phyloP scores from a whole-genome alignment of 169 alveolate species.

The Plasmodium chabaudi region DNA sequence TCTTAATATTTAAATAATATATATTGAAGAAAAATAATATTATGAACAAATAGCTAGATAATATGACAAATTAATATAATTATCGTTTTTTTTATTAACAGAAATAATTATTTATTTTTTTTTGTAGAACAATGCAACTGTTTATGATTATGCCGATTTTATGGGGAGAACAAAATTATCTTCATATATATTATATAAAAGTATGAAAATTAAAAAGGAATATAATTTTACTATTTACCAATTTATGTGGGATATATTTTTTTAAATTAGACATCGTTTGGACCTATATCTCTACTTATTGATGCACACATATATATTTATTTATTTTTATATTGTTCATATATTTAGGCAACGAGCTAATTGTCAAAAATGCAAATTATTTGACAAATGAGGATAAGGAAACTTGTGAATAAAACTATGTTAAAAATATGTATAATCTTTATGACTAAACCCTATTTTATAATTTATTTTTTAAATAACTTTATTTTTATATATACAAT shows the following conservation, averaged over 20 bases:
- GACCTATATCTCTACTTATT: too few species aligned
- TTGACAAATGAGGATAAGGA: conserved; percentile 2
- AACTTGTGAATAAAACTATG: background rate
- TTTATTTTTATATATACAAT: too few species aligned
- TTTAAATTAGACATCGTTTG: too few species aligned
- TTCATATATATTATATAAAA: conserved; percentile 61
- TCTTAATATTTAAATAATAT: background rate
- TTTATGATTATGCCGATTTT: conserved; percentile 64
- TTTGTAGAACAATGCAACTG: conserved; percentile 63
- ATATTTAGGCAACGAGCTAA: conserved; percentile 35
- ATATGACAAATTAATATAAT: background rate
- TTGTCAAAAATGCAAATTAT: conserved; percentile 6
- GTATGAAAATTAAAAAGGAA: conserved; percentile 14
- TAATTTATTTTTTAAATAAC: too few species aligned
- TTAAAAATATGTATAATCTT: too few species aligned
- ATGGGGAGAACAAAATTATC: conserved; percentile 52
- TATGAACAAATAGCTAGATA: background rate
- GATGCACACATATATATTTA: too few species aligned
- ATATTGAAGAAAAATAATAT: background rate
- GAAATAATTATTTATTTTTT: background rate
- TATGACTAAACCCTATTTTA: too few species aligned
- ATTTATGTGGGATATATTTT: too few species aligned
- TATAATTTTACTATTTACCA: background rate
- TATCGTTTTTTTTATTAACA: background rate
- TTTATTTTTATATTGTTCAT: background rate